A percentile compares a stretch with the other conserved stretches of the same genome.
These are phyloP conservation scores for Fusarium irregulare DNA, from an alignment of 2,329 filamentous ascomycete genomes.

Conservation along the genomic window DNA sequence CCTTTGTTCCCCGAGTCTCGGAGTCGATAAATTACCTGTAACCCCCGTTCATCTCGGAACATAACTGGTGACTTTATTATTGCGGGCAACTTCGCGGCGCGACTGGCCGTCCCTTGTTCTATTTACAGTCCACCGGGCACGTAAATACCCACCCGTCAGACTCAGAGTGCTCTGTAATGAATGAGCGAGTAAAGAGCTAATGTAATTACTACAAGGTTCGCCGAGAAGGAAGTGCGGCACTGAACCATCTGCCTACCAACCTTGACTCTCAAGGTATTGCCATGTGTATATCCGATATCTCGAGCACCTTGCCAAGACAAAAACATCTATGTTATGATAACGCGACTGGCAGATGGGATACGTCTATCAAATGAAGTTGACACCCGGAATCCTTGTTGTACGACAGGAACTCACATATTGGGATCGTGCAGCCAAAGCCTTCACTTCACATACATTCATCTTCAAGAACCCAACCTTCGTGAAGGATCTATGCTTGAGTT, in stretches of 20 bases:
- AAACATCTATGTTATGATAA: neutral
- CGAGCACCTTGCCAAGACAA: neutral
- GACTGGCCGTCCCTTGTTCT: constrained; percentile 3
- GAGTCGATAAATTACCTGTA: neutral
- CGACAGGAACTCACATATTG: neutral
- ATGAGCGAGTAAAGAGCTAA: neutral
- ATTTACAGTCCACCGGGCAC: neutral
- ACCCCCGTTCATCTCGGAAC: constrained; percentile 7
- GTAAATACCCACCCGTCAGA: neutral
- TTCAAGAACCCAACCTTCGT: neutral
- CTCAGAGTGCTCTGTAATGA: neutral
- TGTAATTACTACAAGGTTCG: neutral
- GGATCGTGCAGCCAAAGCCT: neutral
- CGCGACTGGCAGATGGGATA: neutral
- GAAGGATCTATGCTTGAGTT: neutral
- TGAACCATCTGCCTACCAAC: neutral
- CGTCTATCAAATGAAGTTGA: neutral
- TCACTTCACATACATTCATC: neutral
- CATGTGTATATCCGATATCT: neutral
- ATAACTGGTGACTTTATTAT: neutral
- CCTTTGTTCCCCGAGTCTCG: neutral
- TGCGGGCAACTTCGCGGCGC: constrained; percentile 1
- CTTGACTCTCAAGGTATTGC: neutral
- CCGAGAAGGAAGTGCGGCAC: neutral
- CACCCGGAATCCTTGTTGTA: neutral